Evolutionary conservation across 148 eudicot species (phyloP), one percentile per base, ranked within the genome.

Genomic region (Agrostemma githago): DNA sequence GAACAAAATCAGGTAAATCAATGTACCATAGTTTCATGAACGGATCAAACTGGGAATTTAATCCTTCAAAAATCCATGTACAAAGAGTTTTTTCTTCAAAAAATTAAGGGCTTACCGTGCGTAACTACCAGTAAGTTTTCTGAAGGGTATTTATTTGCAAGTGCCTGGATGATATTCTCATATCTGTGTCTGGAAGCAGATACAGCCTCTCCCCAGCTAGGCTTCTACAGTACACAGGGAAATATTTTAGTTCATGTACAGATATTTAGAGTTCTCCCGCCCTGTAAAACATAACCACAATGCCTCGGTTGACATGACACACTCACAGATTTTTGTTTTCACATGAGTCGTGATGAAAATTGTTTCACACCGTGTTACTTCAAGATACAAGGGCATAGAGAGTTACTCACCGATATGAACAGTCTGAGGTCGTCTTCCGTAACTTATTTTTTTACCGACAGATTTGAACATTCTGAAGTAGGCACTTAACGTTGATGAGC

Each of bases 61-160:
- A n/a, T n/a, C 21, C 62, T 10, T 14, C n/a, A 21, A 53, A 72
- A 41, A 58, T n/a, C n/a, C n/a, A 58, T 7, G 39, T 34, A 17
- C 40, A 42, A 39, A 3, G 63, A 68, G 5, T n/a, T n/a, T 59
- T 16, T 17, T 10, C 46, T 53, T 34, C 16, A 39, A 40, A 41
- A 38, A 64, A 74, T 66, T n/a, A 71, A 82, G 70, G n/a, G 72
- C 89, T 84, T 83, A 95, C 99, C 99, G 62, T 95, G 99, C 5
- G 97, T 87, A 68, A 95, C 91, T 51, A 95, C 79, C 92, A 95
- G 81, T 82, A 95, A 78, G 72, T 95, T 95, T 60, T 95, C 94
- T 0, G 90, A 81, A 82, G 97, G 99, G 77, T 86, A 90, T 78
- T 88, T 90, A 82, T 95, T 88, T 65, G 97, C 99, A 79, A 95